Evolutionary conservation across 2,329 filamentous ascomycete genomes (phyloP), one percentile per base, ranked within the genome.

Genomic region (Trichoderma arundinaceum): DNA sequence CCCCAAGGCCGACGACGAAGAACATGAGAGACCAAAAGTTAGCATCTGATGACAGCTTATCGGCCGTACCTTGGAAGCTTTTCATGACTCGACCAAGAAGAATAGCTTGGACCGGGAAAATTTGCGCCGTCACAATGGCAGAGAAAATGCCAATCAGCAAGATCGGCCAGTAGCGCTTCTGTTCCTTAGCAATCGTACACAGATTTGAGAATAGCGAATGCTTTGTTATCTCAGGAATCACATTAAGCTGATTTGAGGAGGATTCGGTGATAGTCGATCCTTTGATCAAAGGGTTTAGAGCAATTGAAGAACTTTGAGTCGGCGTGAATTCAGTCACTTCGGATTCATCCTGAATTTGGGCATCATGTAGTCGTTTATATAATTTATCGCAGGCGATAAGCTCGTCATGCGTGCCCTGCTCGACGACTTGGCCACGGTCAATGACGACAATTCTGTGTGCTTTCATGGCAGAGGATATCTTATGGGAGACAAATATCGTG

Each of bases 401-500:
- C 71, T 88, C 85, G 5, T 80, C 78, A 72, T 90, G 87, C 19
- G 82, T 83, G n/a, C 90, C 88, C 64, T 80, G 77, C 72, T 90
- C 87, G 1, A 86, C 78, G 43, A 90, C 71, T 15, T 65, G 64
- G 0, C 78, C 77, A 2, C 70, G 68, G 0, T 71, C 71, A 72
- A 91, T 87, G 0, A 90, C 87, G 62, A 85, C 86, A 67, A 91
- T 91, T 0, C 80, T 72, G 72, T 90, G 83, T 0, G 86, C 87
- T 67, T 88, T 83, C 5, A 88, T 52, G 13, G 48, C 33, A 33
- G 32, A 53, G 13, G 33, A 38, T 53, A 53, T 38, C 51, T 38
- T 80, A 74, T 91, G 89, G 1, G 89, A 88, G 1, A 91, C 87
- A 4, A 88, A 86, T 9, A 91, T 79, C 0, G 87, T 90, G 0